Conservation (phyloP, 2,329 filamentous ascomycete genomes). For the Gremmenia infestans region DNA sequence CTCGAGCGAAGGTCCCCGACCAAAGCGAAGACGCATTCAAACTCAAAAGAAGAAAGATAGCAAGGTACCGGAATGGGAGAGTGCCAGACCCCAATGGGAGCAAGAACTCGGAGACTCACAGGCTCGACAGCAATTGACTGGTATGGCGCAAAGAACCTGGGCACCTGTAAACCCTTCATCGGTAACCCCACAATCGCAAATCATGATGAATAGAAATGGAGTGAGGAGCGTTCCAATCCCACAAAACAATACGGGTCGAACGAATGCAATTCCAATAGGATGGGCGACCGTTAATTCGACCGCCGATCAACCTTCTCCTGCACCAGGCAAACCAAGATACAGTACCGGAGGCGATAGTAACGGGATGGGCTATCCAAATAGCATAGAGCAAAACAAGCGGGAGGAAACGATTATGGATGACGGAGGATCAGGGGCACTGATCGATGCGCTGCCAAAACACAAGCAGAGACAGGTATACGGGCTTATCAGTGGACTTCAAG, state of each 20-base stretch:
- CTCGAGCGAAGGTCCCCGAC: slow-evolving; percentile 8
- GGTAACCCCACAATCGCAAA: background rate
- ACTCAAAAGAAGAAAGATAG: slow-evolving; percentile 1
- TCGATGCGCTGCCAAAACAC: slow-evolving; percentile 28
- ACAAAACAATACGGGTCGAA: slow-evolving; percentile 6
- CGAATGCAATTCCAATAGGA: slow-evolving; percentile 16
- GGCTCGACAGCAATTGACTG: slow-evolving; percentile 20
- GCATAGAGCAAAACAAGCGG: slow-evolving; percentile 17
- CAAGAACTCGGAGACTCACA: slow-evolving; percentile 23
- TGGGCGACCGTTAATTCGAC: slow-evolving; percentile 24
- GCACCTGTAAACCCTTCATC: slow-evolving; percentile 23
- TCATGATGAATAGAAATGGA: slow-evolving; percentile 15
- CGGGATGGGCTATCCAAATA: slow-evolving; percentile 30
- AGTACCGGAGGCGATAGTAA: slow-evolving; percentile 34
- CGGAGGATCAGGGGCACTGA: slow-evolving; percentile 20
- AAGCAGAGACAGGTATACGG: slow-evolving; percentile 31
- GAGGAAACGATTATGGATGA: slow-evolving; percentile 21
- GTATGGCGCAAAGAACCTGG: slow-evolving; percentile 22
- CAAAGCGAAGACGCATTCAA: slow-evolving; percentile 21
- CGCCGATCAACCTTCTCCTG: slow-evolving; percentile 17
- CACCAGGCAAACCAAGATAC: slow-evolving; percentile 18
- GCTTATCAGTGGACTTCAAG: slow-evolving; percentile 28
- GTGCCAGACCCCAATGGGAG: slow-evolving; percentile 26
- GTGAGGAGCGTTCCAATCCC: background rate
- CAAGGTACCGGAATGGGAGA: slow-evolving; percentile 24